A percentile compares a stretch with the other conserved stretches of the same genome.
Evolutionary conservation across 83 land plant genomes (phyloP).

Genomic region (Diphasiastrum complanatum): DNA sequence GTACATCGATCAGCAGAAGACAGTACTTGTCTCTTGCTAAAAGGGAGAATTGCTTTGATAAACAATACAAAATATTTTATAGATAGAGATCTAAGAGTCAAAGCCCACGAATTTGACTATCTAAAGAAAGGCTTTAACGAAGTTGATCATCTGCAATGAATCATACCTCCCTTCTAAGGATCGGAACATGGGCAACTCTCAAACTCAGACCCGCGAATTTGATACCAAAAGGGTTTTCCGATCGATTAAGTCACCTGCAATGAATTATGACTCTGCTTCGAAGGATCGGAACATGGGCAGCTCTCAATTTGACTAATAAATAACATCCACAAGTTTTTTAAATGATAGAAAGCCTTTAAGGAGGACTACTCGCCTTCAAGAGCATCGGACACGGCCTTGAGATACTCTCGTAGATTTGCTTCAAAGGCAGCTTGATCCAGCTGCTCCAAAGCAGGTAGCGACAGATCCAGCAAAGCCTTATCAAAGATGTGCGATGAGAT

Average conservation of each 20-base stretch:
- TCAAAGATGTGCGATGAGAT: constrained; percentile 15
- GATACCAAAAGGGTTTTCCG: too few relatives aligned
- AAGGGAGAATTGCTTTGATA: too few relatives aligned
- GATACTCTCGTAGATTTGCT: constrained; percentile 4
- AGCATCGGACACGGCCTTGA: constrained; percentile 29
- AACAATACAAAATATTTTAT: too few relatives aligned
- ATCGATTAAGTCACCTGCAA: neutral
- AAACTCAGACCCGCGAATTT: too few relatives aligned
- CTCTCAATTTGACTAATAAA: neutral
- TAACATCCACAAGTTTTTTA: neutral
- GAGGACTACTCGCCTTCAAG: constrained; percentile 18
- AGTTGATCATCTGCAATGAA: too few relatives aligned
- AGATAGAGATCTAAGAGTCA: too few relatives aligned
- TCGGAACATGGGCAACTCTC: too few relatives aligned
- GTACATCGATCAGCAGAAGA: too few relatives aligned
- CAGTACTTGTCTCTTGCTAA: too few relatives aligned
- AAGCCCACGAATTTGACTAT: too few relatives aligned
- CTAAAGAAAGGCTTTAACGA: too few relatives aligned
- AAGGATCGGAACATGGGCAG: neutral
- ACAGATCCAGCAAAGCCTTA: neutral
- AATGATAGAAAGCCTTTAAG: neutral
- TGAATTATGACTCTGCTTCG: neutral
- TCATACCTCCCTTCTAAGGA: too few relatives aligned
- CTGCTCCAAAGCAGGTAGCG: constrained; percentile 3
- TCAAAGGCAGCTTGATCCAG: constrained; percentile 17